A percentile compares a stretch with the other conserved stretches of the same genome.
phyloP scores from a whole-genome alignment of 108 stramenopile genomes.

The Pseudonitzschia multiseries region DNA sequence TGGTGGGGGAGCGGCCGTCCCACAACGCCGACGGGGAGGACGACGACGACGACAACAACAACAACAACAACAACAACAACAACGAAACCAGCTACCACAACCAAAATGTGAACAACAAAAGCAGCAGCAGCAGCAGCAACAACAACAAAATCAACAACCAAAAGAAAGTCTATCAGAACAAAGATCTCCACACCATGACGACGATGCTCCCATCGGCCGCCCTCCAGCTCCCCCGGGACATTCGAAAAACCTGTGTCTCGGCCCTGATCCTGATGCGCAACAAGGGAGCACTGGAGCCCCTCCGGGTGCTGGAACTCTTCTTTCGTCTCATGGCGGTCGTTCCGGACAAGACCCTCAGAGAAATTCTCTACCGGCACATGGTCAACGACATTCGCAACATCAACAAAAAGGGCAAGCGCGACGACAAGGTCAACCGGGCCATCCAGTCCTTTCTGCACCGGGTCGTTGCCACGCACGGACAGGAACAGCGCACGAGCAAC shows the following conservation, averaged over 20 bases:
- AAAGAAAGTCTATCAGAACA: conserved; percentile 10
- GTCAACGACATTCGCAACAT: conserved; percentile 90
- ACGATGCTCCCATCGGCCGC: conserved; percentile 58
- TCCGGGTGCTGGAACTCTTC: conserved; percentile 86
- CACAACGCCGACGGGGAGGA: neutral
- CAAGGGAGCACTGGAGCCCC: conserved; percentile 80
- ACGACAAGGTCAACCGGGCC: conserved; percentile 82
- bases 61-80: neutral
- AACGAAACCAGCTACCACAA: neutral
- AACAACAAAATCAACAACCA: neutral
- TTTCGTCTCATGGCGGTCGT: conserved; percentile 89
- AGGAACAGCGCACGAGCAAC: conserved; percentile 5
- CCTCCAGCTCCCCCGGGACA: conserved; percentile 77
- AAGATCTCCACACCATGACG: conserved; percentile 23
- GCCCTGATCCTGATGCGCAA: conserved; percentile 91
- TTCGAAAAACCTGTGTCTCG: conserved; percentile 86
- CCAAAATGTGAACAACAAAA: conserved; percentile 8
- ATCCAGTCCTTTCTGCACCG: conserved; percentile 83
- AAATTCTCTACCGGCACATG: conserved; percentile 85
- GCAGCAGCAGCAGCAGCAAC: neutral
- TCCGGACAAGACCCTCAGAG: conserved; percentile 87
- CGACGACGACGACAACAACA: conserved; percentile 6
- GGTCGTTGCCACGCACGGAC: conserved; percentile 48
- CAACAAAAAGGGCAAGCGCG: conserved; percentile 81
- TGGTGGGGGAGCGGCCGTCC: conserved; percentile 56